Evolutionary conservation across 1,284 basidiomycete genomes (phyloP).

Genomic region (Cerrena zonata): DNA sequence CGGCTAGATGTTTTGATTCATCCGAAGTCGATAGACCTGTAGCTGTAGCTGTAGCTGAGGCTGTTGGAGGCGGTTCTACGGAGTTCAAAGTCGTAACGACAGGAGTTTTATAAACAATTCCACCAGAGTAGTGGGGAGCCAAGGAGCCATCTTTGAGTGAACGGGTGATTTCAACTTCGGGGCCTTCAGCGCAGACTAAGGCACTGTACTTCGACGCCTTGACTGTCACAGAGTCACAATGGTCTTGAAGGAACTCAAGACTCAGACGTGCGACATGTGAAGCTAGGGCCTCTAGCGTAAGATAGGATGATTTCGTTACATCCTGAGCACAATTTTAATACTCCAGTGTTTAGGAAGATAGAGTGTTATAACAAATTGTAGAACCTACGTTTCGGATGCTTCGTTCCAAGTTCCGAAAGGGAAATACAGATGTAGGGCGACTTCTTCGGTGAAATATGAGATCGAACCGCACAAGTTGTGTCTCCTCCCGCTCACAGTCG

Average conservation of each 20-base stretch:
- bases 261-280: slow-evolving; percentile 51
- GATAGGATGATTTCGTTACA: slow-evolving; percentile 1
- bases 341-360: not conserved
- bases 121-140: not conserved
- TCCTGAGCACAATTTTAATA: not conserved
- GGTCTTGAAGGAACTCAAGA: slow-evolving; percentile 22
- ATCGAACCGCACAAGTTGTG: slow-evolving; percentile 65
- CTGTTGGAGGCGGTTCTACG: not conserved
- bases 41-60: not conserved
- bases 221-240: slow-evolving; percentile 42
- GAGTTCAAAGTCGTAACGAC: not conserved
- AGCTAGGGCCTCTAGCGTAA: slow-evolving; percentile 70
- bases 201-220: slow-evolving; percentile 75
- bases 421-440: slow-evolving; percentile 23
- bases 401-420: slow-evolving; percentile 36
- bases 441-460: slow-evolving; percentile 29
- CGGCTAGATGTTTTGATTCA: slow-evolving; percentile 31
- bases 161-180: slow-evolving; percentile 57
- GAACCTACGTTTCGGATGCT: slow-evolving; percentile 38
- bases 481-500: slow-evolving; percentile 62
- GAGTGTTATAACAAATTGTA: slow-evolving; percentile 2
- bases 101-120: not conserved
- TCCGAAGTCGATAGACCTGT: not conserved
- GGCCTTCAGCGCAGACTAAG: slow-evolving; percentile 61
- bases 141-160: slow-evolving; percentile 30